Evolutionary conservation across 306 rosid species (phyloP).

Genomic region (Cyclanthera cordifolia): DNA sequence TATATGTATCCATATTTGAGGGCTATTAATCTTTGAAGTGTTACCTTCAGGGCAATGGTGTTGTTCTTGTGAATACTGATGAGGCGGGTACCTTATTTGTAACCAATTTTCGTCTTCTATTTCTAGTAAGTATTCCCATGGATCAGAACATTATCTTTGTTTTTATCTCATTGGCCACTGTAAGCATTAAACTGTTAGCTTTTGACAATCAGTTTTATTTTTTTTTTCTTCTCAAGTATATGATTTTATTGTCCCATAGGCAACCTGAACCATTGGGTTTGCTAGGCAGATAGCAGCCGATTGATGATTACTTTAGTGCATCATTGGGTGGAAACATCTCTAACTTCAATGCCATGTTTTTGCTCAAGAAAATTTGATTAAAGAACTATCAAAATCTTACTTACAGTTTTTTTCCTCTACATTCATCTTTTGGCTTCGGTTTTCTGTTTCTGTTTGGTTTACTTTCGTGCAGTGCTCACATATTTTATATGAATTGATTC

Average conservation of each 20-base stretch:
- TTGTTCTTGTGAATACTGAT: slow-evolving; percentile 86
- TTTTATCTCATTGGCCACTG: neutral
- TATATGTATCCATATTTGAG: neutral
- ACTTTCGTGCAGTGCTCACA: neutral
- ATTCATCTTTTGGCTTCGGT: neutral
- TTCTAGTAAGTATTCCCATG: slow-evolving; percentile 53
- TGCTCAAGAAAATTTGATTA: neutral
- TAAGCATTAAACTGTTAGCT: neutral
- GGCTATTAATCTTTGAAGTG: slow-evolving; percentile 16
- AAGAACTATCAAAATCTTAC: neutral
- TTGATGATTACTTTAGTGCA: neutral
- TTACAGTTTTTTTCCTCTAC: too few species aligned
- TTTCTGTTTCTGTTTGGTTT: neutral
- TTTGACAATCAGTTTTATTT: neutral
- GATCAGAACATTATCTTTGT: neutral
- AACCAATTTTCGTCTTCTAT: slow-evolving; percentile 82
- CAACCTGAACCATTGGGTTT: neutral
- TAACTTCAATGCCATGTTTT: neutral
- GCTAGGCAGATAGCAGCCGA: neutral
- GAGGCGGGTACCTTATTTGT: slow-evolving; percentile 81
- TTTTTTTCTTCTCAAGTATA: slow-evolving; percentile 10
- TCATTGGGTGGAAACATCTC: neutral
- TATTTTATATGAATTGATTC: neutral
- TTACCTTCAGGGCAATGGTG: slow-evolving; percentile 69
- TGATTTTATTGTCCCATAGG: neutral